Evolutionary conservation across 805 yeast genomes (phyloP).

Genomic region (Metschnikowia continentalis): DNA sequence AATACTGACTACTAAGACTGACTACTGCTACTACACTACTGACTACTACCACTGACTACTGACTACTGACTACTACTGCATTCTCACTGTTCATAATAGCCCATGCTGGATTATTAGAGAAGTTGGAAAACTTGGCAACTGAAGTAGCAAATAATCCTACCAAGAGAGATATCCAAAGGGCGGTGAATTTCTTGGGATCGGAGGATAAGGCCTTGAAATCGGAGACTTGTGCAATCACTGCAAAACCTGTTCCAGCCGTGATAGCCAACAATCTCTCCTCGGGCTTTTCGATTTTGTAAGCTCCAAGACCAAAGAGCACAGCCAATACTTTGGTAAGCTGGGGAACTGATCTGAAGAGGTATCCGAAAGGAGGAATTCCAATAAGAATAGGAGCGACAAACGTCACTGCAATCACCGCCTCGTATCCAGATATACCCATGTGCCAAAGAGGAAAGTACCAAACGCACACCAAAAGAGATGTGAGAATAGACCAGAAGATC

Average conservation of each 20-base stretch:
- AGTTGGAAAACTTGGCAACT: constrained; percentile 67
- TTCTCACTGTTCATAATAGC: constrained; percentile 82
- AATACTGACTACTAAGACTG: too few species aligned
- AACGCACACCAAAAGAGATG: constrained; percentile 78
- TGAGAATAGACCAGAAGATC: constrained; percentile 79
- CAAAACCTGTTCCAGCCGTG: constrained; percentile 64
- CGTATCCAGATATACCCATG: constrained; percentile 96
- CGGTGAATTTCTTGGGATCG: constrained; percentile 31
- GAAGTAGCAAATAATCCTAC: constrained; percentile 74
- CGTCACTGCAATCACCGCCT: constrained; percentile 55
- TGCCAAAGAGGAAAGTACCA: constrained; percentile 99
- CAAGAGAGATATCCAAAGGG: constrained; percentile 54
- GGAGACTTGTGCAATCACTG: constrained; percentile 52
- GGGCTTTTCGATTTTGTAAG: constrained; percentile 67
- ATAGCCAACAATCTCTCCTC: constrained; percentile 61
- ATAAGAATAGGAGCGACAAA: constrained; percentile 58
- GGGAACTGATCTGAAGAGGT: constrained; percentile 39
- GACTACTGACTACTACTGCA: too few species aligned
- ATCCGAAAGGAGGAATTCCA: constrained; percentile 32
- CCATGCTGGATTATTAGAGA: constrained; percentile 94
- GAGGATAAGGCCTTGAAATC: constrained; percentile 41
- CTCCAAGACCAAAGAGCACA: constrained; percentile 67
- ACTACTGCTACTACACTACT: too few species aligned
- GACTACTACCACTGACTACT: too few species aligned
- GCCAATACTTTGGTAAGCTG: constrained; percentile 51